Base-by-base conservation (phyloP, 352 stramenopile species). In the Pythium pyrilobum region DNA sequence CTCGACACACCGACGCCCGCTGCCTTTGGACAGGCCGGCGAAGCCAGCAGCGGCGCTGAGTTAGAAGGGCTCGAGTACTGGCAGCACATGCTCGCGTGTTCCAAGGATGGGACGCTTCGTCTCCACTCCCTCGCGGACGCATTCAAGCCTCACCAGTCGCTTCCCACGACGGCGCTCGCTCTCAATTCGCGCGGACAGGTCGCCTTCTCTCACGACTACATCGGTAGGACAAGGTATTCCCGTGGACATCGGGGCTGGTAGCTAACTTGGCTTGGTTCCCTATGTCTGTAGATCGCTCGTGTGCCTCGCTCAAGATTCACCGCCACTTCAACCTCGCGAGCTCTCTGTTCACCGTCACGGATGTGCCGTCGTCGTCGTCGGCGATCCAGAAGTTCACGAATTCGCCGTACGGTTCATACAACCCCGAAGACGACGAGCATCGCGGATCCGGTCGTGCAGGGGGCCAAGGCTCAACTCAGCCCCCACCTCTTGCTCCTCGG, bases 11-110 rank as follows among this genome's bases (percentile, higher is more conserved):
- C 81, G 0, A 64, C 81, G 21, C 62, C 64, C 8, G 29, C 62
- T 15, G 42, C 61, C 5, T 68, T 74, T 49, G 59, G 53, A 3
- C 56, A 64, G 37, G 34, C 46, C 12, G 52, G 62, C 18, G 57
- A 68, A 44, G 24, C 45, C 15, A 45, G 21, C 13, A 52, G 32
- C 25, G 51, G 32, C 48, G 3, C 38, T 18, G 84, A 92, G 23
- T 85, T 70, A 67, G 80, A 90, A 55, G 81, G 84, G 2, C 79
- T 85, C 18, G 66, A 85, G 16, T 92, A 84, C 49, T 95, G 84
- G 84, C 84, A 95, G 46, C 84, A 95, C 52, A 91, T 95, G 77
- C 66, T 95, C 21, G 81, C 82, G 4, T 95, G 85, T 43, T 93
- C 82, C 0, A 95, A 95, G 51, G 85, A 95, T 50, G 83, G 82